Conservation (phyloP, 306 rosid genomes). For the Prunus kanzakura region DNA sequence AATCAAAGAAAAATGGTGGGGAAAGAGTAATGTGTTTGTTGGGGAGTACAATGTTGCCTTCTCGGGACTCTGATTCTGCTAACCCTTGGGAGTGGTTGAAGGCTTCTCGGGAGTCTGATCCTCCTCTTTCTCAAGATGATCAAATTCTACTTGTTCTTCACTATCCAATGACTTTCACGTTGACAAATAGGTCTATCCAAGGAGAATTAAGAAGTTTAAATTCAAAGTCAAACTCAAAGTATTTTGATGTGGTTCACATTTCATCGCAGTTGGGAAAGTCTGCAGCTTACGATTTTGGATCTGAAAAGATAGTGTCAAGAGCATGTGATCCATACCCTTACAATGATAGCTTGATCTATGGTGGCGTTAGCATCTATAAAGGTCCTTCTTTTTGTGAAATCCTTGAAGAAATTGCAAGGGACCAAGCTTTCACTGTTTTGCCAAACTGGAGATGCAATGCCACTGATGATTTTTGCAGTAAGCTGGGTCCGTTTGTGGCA, state of each 20-base stretch:
- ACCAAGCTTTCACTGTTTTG: slow-evolving; percentile 59
- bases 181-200: slow-evolving; percentile 58
- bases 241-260: slow-evolving; percentile 67
- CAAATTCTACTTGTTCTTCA: slow-evolving; percentile 64
- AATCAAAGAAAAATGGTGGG: slow-evolving; percentile 72
- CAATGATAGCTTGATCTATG: slow-evolving; percentile 38
- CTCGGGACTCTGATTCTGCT: slow-evolving; percentile 54
- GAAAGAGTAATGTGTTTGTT: slow-evolving; percentile 85
- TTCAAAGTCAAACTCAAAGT: slow-evolving; percentile 57
- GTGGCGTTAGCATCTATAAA: slow-evolving; percentile 44
- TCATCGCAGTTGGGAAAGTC: slow-evolving; percentile 65
- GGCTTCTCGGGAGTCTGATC: neutral
- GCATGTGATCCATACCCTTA: slow-evolving; percentile 83
- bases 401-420: slow-evolving; percentile 60
- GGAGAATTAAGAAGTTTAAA: slow-evolving; percentile 82
- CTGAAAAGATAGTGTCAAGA: slow-evolving; percentile 52
- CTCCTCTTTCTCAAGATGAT: slow-evolving; percentile 63
- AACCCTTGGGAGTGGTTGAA: slow-evolving; percentile 82
- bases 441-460: slow-evolving; percentile 85
- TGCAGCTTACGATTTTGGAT: slow-evolving; percentile 40
- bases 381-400: slow-evolving; percentile 62
- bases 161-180: slow-evolving; percentile 60
- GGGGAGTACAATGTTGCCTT: slow-evolving; percentile 73
- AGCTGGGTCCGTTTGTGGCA: slow-evolving; percentile 68
- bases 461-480: slow-evolving; percentile 67